Evolutionary conservation across 768 basidiomycete genomes (phyloP), one percentile per base, ranked within the genome.

Genomic region (Calvatia gigantea): DNA sequence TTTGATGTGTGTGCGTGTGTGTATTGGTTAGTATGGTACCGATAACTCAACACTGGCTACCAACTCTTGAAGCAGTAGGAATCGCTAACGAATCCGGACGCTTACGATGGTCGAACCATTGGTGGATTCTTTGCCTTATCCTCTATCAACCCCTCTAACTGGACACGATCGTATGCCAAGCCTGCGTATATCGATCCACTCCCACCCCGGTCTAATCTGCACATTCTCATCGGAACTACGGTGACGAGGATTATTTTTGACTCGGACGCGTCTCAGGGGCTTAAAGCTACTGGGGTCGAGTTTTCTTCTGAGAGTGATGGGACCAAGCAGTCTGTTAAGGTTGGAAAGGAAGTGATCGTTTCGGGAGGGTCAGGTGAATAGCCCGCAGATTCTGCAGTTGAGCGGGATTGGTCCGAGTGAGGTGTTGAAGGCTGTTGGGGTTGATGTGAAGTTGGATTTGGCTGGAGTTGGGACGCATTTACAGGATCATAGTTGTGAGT

Each of bases 141-240:
- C 6, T 71, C 80, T 7, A 82, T 88, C 65, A 87, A 89, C 68
- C 80, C 83, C 1, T 53, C 71, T 19, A 87, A 86, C 69, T 83
- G 81, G 76, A 86, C 84, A 7, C 80, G 86, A 41, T 86, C 84
- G 2, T 87, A 88, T 70, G 74, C 85, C 32, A 78, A 80, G 60
- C 77, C 82, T 0, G 85, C 79, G 0, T 86, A 85, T 73, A 81
- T 86, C 68, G 86, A 87, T 66, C 74, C 81, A 3, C 73, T 86
- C 1, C 81, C 85, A 0, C 77, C 82, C 19, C 79, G 85, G 41
- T 54, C 75, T 21, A 89, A 89, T 63, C 76, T 89, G 37, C 79
- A 82, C 62, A 79, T 90, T 57, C 73, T 89, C 21, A 71, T 80
- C 7, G 79, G 81, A 51, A 73, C 79, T 12, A 85, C 82, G 6